phyloP scores from a whole-genome alignment of 768 basidiomycete species.

The Pleurotus eryngii region DNA sequence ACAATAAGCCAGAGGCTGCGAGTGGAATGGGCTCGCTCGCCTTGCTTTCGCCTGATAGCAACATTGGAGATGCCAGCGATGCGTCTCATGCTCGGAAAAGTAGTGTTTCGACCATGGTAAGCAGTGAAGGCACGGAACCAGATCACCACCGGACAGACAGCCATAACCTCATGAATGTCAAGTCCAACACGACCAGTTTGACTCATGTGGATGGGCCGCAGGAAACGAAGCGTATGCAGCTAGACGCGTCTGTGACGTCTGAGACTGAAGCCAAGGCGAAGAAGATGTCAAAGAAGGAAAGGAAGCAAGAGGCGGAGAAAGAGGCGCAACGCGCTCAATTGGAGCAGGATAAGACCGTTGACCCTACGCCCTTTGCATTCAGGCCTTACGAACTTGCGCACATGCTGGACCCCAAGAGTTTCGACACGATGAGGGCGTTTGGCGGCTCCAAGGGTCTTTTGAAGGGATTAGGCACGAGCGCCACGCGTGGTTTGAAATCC shows the following conservation, averaged over 20 bases:
- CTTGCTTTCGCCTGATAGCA: constrained; percentile 40
- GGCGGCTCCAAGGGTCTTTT: constrained; percentile 73
- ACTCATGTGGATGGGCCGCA: constrained; percentile 29
- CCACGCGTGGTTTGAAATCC: constrained; percentile 35
- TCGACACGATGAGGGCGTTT: constrained; percentile 59
- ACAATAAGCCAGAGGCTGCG: constrained; percentile 62
- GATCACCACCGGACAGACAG: constrained; percentile 33
- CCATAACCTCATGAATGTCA: constrained; percentile 30
- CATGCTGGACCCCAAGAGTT: constrained; percentile 85
- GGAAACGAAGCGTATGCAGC: constrained; percentile 20
- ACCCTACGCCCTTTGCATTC: constrained; percentile 71
- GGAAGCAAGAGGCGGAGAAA: constrained; percentile 20
- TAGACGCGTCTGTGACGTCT: constrained; percentile 13
- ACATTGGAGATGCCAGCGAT: constrained; percentile 12
- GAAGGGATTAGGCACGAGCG: constrained; percentile 69
- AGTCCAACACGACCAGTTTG: constrained; percentile 32
- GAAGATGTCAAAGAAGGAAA: constrained; percentile 22
- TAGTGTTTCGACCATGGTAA: constrained; percentile 55
- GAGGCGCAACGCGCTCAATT: constrained; percentile 28
- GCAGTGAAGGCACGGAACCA: constrained; percentile 49
- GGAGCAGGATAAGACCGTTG: constrained; percentile 41
- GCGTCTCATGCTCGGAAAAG: constrained; percentile 47
- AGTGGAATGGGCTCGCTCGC: constrained; percentile 50
- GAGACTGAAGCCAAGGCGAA: constrained; percentile 18
- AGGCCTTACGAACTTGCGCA: constrained; percentile 76